Conservation (phyloP, 139 green algal species). For the Ostreobium quekettii region DNA sequence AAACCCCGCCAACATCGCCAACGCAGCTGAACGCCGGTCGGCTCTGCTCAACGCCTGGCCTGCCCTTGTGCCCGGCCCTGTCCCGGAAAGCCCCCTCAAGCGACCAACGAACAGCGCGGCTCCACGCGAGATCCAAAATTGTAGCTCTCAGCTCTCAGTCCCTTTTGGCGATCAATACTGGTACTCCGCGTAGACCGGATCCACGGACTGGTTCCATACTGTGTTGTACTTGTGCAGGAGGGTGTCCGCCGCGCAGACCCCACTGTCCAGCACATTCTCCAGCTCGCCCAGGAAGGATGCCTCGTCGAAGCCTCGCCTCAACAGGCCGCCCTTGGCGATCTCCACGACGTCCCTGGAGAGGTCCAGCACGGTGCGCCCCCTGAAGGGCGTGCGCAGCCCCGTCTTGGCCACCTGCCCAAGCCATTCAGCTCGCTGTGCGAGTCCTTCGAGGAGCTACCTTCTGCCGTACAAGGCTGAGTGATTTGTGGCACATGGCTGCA, state of each 20-base stretch:
- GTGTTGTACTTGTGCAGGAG: slow-evolving; percentile 63
- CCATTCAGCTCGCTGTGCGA: not conserved
- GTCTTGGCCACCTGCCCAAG: slow-evolving; percentile 41
- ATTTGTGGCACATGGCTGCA: not conserved
- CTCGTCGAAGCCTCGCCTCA: slow-evolving; percentile 71
- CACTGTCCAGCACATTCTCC: slow-evolving; percentile 57
- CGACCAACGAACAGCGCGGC: too few relatives aligned
- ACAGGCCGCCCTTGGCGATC: slow-evolving; percentile 71
- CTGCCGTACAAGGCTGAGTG: not conserved
- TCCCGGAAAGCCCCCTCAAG: too few relatives aligned
- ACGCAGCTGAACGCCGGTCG: too few relatives aligned
- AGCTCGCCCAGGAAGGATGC: slow-evolving; percentile 69
- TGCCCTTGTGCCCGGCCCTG: too few relatives aligned
- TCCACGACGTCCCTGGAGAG: slow-evolving; percentile 50
- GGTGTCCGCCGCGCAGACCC: slow-evolving; percentile 49
- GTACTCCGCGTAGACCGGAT: slow-evolving; percentile 57
- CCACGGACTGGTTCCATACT: slow-evolving; percentile 53
- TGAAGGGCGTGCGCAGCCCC: slow-evolving; percentile 84
- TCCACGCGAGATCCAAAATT: too few relatives aligned
- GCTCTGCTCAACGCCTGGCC: too few relatives aligned
- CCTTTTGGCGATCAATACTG: slow-evolving; percentile 46
- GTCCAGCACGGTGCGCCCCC: slow-evolving; percentile 73
- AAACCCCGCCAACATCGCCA: too few relatives aligned
- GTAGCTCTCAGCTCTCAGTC: too few relatives aligned
- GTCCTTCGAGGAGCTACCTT: not conserved